These are phyloP conservation scores for Brassica napus DNA, from an alignment of 345 rosid genomes.

Conservation along the genomic window Da-Ae NC_063446.1:11474001-11474500, in stretches of 20 bases:
- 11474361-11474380: conserved; percentile 95
- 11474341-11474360: conserved; percentile 99
- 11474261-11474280: conserved; percentile 26
- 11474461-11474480: conserved; percentile 50
- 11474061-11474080: conserved; percentile 68
- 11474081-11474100: conserved; percentile 78
- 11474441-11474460: conserved; percentile 19
- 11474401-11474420: conserved; percentile 13
- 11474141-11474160: conserved; percentile 18
- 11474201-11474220: conserved; percentile 89
- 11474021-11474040: conserved; percentile 43
- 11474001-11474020: conserved; percentile 23
- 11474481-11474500: conserved; percentile 72
- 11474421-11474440: conserved; percentile 32
- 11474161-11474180: conserved; percentile 26
- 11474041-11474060: conserved; percentile 71
- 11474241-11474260: conserved; percentile 2
- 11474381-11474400: conserved; percentile 57
- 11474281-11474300: conserved; percentile 24
- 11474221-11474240: conserved; percentile 75
- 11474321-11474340: conserved; percentile 90
- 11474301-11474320: conserved; percentile 51
- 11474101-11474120: conserved; percentile 48
- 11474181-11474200: conserved; percentile 85
- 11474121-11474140: background rate